These are phyloP conservation scores for Ciborinia camelliae DNA, from an alignment of 2,329 filamentous ascomycete species.

Conservation along the genomic window DNA sequence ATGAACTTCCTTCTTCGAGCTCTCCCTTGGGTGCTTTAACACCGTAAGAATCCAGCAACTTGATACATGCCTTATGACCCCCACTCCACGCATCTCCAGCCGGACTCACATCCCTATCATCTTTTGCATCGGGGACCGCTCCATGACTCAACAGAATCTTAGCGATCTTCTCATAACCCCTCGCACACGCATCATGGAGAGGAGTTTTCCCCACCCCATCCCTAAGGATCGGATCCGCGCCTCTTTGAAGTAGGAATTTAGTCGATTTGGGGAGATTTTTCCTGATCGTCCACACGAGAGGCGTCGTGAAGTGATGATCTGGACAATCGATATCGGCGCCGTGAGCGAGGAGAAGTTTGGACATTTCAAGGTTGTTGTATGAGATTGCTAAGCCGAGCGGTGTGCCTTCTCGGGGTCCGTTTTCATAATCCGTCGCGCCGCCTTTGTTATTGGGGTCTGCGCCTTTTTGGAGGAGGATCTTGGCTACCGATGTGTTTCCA, in stretches of 20 bases:
- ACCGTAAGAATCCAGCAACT: constrained; percentile 9
- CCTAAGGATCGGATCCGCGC: constrained; percentile 14
- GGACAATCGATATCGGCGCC: constrained; percentile 17
- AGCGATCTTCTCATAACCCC: constrained; percentile 8
- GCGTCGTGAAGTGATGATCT: constrained; percentile 14
- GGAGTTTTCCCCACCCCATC: constrained; percentile 17
- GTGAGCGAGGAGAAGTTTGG: constrained; percentile 12
- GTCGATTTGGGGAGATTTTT: constrained; percentile 12
- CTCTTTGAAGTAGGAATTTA: constrained; percentile 25
- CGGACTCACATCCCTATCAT: constrained; percentile 8
- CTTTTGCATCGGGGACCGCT: constrained; percentile 3
- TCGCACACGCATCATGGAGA: constrained; percentile 14
- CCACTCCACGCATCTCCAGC: constrained; percentile 5
- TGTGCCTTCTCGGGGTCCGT: constrained; percentile 14
- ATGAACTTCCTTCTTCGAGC: constrained; percentile 1
- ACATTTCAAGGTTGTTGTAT: constrained; percentile 18
- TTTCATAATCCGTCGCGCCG: constrained; percentile 7
- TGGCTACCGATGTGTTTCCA: constrained; percentile 11
- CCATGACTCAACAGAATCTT: constrained; percentile 16
- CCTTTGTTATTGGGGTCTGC: constrained; percentile 18
- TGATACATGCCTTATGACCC: background rate
- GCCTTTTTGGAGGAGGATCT: constrained; percentile 13
- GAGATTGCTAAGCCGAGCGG: constrained; percentile 15
- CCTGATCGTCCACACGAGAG: constrained; percentile 16
- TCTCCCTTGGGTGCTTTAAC: background rate